Base-by-base conservation (phyloP, 2,329 filamentous ascomycete genomes). In the Orbilia blumenaviensis region DNA sequence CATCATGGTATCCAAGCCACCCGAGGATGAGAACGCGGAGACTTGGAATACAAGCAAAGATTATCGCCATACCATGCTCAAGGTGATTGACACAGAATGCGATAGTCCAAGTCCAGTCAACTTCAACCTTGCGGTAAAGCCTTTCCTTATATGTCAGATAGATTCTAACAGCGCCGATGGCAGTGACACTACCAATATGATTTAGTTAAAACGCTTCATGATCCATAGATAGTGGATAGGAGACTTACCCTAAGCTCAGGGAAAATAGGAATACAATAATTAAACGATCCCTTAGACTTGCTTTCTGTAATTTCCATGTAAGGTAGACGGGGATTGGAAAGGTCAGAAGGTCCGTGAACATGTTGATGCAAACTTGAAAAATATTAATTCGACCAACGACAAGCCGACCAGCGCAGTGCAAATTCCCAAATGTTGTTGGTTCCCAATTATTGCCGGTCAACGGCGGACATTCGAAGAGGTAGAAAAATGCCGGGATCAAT, bases 291-390 rank as follows among this genome's bases (percentile, higher is more conserved):
- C 72, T 60, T 18, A 76, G n/a, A 21, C 72, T 76, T 10, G 72
- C 64, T 44, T 76, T 76, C 42, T 76, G 72, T 14, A 76, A 23
- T n/a, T 68, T 76, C 72, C 72, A 76, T 14, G 72, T 69, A 23
- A 76, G 41, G 34, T 76, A 76, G 8, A 76, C 72, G 9, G 72
- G 72, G 4, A 76, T 76, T 41, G 72, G 72, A 29, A 76, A 76
- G 23, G 41, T 76, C 16, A 76, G 36, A 34, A 76, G 72, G 18
- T 76, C 72, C 2, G 72, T 76, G 50, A 76, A 76, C 64, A 76
- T 76, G 27, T 76, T 76, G 41, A 76, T 68, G 64, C 72, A 76
- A n/a, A 76, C 72, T 69, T 76, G 72, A 18, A 76, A 76, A 9
- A 76, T 76, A n/a, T 76, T 76, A 41, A 76, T 64, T 21, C 72